These are phyloP conservation scores for Chrysosporium keratinophilum DNA, from an alignment of 2,329 filamentous ascomycete species.

Conservation along the genomic window DNA sequence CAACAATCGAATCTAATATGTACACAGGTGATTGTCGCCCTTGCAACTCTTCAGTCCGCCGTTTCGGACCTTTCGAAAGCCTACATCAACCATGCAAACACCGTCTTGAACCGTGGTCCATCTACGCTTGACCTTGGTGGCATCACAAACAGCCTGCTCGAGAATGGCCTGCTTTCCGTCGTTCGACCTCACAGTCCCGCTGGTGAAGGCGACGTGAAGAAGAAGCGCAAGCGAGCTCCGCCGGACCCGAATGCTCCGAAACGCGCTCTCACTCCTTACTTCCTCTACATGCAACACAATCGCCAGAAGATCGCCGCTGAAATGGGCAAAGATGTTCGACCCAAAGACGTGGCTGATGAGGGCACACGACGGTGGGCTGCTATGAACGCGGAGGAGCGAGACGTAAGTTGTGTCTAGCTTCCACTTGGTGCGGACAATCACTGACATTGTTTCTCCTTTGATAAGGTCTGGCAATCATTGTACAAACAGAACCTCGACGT, in stretches of 20 bases:
- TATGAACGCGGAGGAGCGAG: conserved; percentile 64
- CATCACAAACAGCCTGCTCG: conserved; percentile 36
- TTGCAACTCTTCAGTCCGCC: conserved; percentile 67
- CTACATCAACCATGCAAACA: conserved; percentile 80
- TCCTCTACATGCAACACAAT: conserved; percentile 84
- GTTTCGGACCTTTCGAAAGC: conserved; percentile 71
- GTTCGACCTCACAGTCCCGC: conserved; percentile 18
- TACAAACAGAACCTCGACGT: conserved; percentile 48
- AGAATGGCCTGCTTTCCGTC: conserved; percentile 36
- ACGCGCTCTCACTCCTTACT: conserved; percentile 86
- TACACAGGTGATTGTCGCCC: conserved; percentile 60
- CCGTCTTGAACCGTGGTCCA: conserved; percentile 57
- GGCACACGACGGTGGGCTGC: conserved; percentile 75
- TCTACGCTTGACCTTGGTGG: conserved; percentile 45
- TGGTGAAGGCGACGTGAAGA: conserved; percentile 53
- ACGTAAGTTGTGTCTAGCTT: conserved; percentile 36
- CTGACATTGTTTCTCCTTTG: neutral
- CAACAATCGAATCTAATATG: conserved; percentile 21
- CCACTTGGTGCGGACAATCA: neutral
- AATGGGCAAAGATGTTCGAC: conserved; percentile 62
- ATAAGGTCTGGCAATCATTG: conserved; percentile 45
- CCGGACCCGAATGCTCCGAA: conserved; percentile 92
- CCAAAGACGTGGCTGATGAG: conserved; percentile 79
- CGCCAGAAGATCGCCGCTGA: conserved; percentile 72
- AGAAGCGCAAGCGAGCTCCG: conserved; percentile 79